A percentile compares a stretch with the other conserved stretches of the same genome.
Conservation (phyloP, 768 basidiomycete species). For the Fistulinella prunicolor region DNA sequence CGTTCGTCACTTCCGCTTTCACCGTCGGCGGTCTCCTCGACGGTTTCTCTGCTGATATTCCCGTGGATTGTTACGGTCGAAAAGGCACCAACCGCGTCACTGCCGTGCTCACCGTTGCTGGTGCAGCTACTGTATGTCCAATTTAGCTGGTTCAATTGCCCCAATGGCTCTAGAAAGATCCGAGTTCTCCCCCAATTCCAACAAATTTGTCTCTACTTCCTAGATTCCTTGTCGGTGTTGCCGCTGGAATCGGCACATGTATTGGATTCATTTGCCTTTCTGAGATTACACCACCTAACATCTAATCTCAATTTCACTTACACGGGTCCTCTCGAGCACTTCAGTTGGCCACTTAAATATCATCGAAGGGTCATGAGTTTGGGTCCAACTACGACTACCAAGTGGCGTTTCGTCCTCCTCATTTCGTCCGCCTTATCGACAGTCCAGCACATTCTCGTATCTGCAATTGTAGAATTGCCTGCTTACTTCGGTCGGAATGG, state of each 20-base stretch:
- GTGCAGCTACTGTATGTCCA: conserved; percentile 65
- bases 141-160: conserved; percentile 52
- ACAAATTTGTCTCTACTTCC: not conserved
- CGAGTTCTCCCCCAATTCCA: conserved; percentile 12
- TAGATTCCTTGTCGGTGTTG: conserved; percentile 67
- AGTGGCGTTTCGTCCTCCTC: conserved; percentile 71
- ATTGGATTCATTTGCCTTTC: conserved; percentile 84
- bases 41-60: conserved; percentile 60
- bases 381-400: conserved; percentile 56
- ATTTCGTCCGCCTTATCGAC: conserved; percentile 56
- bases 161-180: conserved; percentile 67
- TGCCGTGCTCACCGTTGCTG: conserved; percentile 52
- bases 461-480: conserved; percentile 66
- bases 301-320: conserved; percentile 29
- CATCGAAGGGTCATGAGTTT: conserved; percentile 73
- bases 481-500: conserved; percentile 57
- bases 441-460: conserved; percentile 53
- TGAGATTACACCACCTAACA: conserved; percentile 75
- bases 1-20: conserved; percentile 80
- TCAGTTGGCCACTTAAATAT: conserved; percentile 77
- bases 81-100: conserved; percentile 62
- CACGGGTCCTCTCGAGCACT: not conserved
- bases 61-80: conserved; percentile 72
- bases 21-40: conserved; percentile 86
- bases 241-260: conserved; percentile 70